These are phyloP conservation scores for Funneliformis caledonium DNA, from an alignment of 371 early-diverging fungal genomes.

Conservation along the genomic window DNA sequence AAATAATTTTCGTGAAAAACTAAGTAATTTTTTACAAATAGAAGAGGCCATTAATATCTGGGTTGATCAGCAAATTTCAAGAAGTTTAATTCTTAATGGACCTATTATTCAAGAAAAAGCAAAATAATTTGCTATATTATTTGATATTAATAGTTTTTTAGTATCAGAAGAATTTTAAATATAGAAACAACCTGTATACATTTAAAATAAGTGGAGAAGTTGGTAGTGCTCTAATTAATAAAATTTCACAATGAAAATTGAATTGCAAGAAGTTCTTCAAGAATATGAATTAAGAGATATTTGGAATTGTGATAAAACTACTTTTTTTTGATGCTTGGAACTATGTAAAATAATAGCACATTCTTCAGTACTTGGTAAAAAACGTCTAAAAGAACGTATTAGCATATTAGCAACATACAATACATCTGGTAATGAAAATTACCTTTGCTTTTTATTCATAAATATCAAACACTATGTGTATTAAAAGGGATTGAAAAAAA, in stretches of 20 bases:
- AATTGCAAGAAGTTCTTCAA: neutral
- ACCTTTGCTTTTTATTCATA: conserved; percentile 7
- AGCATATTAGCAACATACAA: neutral
- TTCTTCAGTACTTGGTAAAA: neutral
- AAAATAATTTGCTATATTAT: conserved; percentile 11
- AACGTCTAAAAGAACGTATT: neutral
- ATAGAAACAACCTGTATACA: neutral
- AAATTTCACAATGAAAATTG: neutral
- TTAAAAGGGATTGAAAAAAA: neutral
- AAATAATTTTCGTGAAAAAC: neutral
- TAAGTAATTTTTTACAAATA: neutral
- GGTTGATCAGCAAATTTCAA: neutral
- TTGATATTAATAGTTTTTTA: conserved; percentile 1
- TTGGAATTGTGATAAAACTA: neutral
- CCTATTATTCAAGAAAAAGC: neutral
- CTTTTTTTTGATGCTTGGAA: too few species aligned
- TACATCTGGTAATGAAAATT: neutral
- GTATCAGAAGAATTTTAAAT: conserved; percentile 5
- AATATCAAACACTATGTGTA: neutral
- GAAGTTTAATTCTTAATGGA: neutral
- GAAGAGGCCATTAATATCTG: neutral
- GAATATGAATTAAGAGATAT: neutral
- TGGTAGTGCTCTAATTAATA: neutral
- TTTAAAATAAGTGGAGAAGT: neutral
- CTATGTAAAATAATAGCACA: neutral